Base-by-base conservation (phyloP, 371 early-diverging fungal genomes). In the Sporodiniella umbellata region DNA sequence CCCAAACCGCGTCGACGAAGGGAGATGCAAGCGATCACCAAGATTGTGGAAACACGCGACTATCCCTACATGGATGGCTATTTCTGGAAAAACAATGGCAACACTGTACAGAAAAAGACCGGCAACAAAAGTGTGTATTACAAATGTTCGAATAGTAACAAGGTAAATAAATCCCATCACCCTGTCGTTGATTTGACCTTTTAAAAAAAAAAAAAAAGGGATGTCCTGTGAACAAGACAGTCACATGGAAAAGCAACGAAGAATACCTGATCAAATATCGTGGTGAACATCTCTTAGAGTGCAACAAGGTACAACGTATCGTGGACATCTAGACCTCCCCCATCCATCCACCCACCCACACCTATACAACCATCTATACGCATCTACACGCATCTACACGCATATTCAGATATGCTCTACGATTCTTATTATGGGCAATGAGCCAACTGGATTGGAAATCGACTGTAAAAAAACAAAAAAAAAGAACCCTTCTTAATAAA, bases 151-250 rank as follows among this genome's bases (percentile, higher is more conserved):
- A 68, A 71, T 42, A 68, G 73, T 28, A 61, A 59, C 37, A 72
- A 69, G 58, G 70, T 65, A 60, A 35, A 14, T 35, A 35, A 14
- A n/a, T n/a, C n/a, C n/a, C n/a, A n/a, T n/a, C n/a, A n/a, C n/a
- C n/a, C n/a, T n/a, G n/a, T n/a, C n/a, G n/a, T 35, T 35, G 15
- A n/a, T 35, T 35, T 14, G 15, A 35, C 5, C 14, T n/a, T 35
- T n/a, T 35, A 4, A 35, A 35, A 14, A 14, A 14, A 35, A 6
- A 35, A 43, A 22, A 45, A 18, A 45, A 75, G 70, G 78, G 78
- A 6, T 78, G 78, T 42, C 71, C 78, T 38, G 85, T 85, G 1
- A 85, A 85, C 56, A 85, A 85, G 53, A 85, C 85, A 3, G 83
- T 83, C 18, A 83, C 80, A n/a, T 75, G 81, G 60, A 76, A 73